Percentiles rank a stretch among this genome's conserved stretches.
phyloP scores from a whole-genome alignment of 805 yeast genomes.

The Myxozyma udenii region DNA sequence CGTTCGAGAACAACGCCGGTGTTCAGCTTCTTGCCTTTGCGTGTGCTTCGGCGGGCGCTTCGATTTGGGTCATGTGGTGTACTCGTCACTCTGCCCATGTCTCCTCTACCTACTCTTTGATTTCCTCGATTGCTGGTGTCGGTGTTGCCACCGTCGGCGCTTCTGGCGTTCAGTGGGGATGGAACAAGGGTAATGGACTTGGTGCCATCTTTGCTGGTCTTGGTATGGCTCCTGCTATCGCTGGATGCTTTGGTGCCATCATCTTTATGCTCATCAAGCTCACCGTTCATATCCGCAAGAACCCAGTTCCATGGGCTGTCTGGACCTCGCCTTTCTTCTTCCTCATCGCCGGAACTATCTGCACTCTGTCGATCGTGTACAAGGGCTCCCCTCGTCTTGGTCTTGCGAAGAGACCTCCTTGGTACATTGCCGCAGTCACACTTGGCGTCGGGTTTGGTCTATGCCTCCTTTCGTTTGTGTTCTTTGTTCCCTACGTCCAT shows the following conservation, averaged over 20 bases:
- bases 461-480: conserved; percentile 48
- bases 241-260: conserved; percentile 60
- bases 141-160: conserved; percentile 72
- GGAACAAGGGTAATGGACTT: conserved; percentile 72
- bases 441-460: conserved; percentile 66
- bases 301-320: conserved; percentile 54
- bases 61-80: conserved; percentile 66
- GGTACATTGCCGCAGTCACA: conserved; percentile 56
- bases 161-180: conserved; percentile 64
- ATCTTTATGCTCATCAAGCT: conserved; percentile 60
- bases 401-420: conserved; percentile 51
- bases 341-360: conserved; percentile 55
- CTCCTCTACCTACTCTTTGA: conserved; percentile 75
- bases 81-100: conserved; percentile 72
- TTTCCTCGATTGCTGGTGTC: conserved; percentile 72
- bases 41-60: conserved; percentile 71
- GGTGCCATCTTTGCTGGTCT: conserved; percentile 73
- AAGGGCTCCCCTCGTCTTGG: conserved; percentile 72
- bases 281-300: conserved; percentile 55
- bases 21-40: conserved; percentile 74
- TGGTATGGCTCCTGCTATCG: conserved; percentile 72
- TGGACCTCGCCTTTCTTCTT: conserved; percentile 59
- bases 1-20: conserved; percentile 56
- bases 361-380: conserved; percentile 77
- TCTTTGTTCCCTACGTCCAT: conserved; percentile 59